These are phyloP conservation scores for Gamarada debralockiae DNA, from an alignment of 495 filamentous ascomycete genomes.

Conservation along the genomic window DNA sequence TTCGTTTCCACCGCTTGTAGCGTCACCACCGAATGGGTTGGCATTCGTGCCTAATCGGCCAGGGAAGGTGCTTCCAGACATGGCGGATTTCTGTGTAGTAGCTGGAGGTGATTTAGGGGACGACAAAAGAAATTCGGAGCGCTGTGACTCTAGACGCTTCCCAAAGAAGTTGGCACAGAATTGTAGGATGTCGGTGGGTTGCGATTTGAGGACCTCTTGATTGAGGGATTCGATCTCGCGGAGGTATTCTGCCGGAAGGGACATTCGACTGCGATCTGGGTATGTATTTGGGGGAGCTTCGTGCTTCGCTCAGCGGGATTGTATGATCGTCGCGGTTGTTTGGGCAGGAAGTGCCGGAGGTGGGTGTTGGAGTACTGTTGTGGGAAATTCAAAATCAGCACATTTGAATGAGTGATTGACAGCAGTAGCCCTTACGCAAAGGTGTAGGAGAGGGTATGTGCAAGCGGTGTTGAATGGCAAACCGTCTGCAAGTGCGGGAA, in stretches of 20 bases:
- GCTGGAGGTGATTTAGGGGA: constrained; percentile 1
- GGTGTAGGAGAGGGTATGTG: too few species aligned
- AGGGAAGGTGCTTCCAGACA: constrained; percentile 50
- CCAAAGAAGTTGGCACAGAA: constrained; percentile 66
- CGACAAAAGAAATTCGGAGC: constrained; percentile 44
- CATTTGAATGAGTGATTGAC: too few species aligned
- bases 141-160: constrained; percentile 56
- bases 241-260: constrained; percentile 52
- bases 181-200: constrained; percentile 58
- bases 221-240: constrained; percentile 57
- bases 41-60: constrained; percentile 49
- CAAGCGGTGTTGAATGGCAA: too few species aligned
- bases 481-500: too few species aligned
- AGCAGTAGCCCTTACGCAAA: too few species aligned
- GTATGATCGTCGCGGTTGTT: too few species aligned
- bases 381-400: too few species aligned
- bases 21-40: constrained; percentile 45
- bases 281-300: too few species aligned
- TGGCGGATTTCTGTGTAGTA: constrained; percentile 20
- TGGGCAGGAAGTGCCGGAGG: too few species aligned
- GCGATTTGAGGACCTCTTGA: constrained; percentile 45
- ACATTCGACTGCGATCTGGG: too few species aligned
- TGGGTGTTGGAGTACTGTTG: too few species aligned
- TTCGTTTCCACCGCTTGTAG: constrained; percentile 14
- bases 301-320: too few species aligned